Percentiles rank a stretch among this genome's conserved stretches.
These are phyloP conservation scores for Hemisphaericaspora lyxosophila DNA, from an alignment of 1,139 yeast species.

Conservation along the genomic window DNA sequence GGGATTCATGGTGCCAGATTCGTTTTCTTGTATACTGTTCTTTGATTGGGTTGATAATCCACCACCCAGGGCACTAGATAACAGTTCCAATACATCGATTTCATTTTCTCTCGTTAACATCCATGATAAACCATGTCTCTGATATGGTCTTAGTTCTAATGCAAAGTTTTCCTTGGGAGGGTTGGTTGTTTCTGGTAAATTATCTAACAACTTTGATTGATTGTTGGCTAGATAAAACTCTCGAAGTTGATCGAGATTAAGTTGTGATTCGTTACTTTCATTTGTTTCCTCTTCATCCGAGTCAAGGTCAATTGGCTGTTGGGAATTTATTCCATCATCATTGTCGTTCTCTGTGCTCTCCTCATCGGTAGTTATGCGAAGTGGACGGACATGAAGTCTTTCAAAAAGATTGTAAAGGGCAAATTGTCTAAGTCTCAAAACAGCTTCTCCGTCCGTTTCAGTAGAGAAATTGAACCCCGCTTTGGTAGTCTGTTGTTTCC, in stretches of 20 bases:
- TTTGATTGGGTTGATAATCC: conserved; percentile 32
- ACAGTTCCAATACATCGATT: conserved; percentile 35
- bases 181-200: conserved; percentile 57
- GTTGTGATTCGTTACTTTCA: conserved; percentile 29
- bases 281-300: conserved; percentile 14
- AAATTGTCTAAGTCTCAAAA: conserved; percentile 52
- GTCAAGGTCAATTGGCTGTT: conserved; percentile 7
- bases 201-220: conserved; percentile 45
- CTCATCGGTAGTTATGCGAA: conserved; percentile 15
- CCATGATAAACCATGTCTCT: conserved; percentile 81
- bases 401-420: conserved; percentile 60
- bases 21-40: conserved; percentile 22
- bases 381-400: conserved; percentile 32
- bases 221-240: conserved; percentile 71
- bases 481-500: conserved; percentile 7
- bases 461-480: conserved; percentile 25
- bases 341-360: conserved; percentile 7
- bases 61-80: conserved; percentile 20
- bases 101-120: conserved; percentile 69
- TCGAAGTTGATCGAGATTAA: conserved; percentile 72
- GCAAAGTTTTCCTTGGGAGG: conserved; percentile 60
- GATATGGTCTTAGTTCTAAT: conserved; percentile 65
- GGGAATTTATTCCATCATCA: background rate
- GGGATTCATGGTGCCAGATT: conserved; percentile 66
- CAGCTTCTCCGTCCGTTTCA: conserved; percentile 58